phyloP scores from a whole-genome alignment of 2,329 filamentous ascomycete genomes.

The Alternaria angustiovoidea region DNA sequence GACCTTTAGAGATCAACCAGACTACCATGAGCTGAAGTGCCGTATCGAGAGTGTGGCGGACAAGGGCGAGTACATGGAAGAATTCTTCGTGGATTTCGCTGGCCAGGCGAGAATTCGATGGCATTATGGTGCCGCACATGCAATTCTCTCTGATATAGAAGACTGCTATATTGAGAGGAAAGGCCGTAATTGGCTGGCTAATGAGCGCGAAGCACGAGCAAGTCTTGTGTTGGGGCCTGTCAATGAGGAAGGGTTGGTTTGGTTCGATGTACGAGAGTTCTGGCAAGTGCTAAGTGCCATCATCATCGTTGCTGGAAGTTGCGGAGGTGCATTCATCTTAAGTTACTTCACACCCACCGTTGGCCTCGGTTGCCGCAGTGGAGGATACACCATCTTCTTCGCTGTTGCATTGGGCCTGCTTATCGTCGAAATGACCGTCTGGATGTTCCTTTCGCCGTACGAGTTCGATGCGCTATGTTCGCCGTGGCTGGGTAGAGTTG shows the following conservation, averaged over 20 bases:
- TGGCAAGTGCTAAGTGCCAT: constrained; percentile 53
- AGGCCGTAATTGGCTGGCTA: constrained; percentile 52
- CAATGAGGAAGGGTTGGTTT: constrained; percentile 49
- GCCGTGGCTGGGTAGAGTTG: constrained; percentile 19
- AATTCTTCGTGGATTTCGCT: constrained; percentile 54
- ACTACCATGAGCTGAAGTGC: constrained; percentile 30
- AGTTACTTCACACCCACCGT: constrained; percentile 58
- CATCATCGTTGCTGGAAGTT: constrained; percentile 48
- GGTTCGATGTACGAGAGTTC: constrained; percentile 56
- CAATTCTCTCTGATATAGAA: constrained; percentile 55
- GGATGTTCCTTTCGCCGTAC: constrained; percentile 39
- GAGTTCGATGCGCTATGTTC: constrained; percentile 15
- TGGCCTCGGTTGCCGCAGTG: constrained; percentile 53
- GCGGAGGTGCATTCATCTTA: constrained; percentile 52
- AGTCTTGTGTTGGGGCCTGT: constrained; percentile 47
- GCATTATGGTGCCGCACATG: constrained; percentile 54
- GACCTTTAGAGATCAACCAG: constrained; percentile 32
- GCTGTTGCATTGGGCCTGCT: constrained; percentile 44
- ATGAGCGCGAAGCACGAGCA: constrained; percentile 44
- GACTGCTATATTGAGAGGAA: constrained; percentile 49
- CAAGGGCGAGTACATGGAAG: constrained; percentile 32
- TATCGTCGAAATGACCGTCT: constrained; percentile 50
- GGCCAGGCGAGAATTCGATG: constrained; percentile 46
- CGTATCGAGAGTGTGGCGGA: constrained; percentile 37
- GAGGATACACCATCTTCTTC: constrained; percentile 56